Evolutionary conservation across 140 eudicot species (phyloP).

Genomic region (Cichorium intybus): DNA sequence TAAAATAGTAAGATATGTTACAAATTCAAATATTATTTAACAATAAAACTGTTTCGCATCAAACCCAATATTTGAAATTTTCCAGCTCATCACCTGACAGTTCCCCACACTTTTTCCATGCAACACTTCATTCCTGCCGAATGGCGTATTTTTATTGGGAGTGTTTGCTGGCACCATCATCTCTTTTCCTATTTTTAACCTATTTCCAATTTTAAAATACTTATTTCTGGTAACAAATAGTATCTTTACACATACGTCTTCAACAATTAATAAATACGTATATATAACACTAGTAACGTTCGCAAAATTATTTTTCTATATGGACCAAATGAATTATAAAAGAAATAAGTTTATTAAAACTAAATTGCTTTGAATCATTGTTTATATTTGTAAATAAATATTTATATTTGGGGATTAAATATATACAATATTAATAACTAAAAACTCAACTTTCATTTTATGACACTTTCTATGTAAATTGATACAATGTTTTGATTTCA

Average conservation of each 20-base stretch:
- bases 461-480: too few species aligned
- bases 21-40: neutral
- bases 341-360: too few species aligned
- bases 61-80: neutral
- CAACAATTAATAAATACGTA: neutral
- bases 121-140: constrained; percentile 17
- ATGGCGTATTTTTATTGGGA: constrained; percentile 9
- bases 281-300: neutral
- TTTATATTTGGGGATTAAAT: neutral
- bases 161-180: constrained; percentile 29
- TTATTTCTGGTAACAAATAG: neutral
- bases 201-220: neutral
- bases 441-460: neutral
- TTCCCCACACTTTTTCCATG: constrained; percentile 19
- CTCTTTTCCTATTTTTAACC: neutral
- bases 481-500: neutral
- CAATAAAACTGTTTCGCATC: neutral
- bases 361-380: neutral
- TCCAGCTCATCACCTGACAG: constrained; percentile 37
- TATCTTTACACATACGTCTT: neutral
- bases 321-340: too few species aligned
- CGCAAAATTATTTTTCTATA: neutral
- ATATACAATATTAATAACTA: too few species aligned
- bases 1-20: neutral
- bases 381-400: neutral